phyloP scores from a whole-genome alignment of 345 rosid genomes.

The Lepidium sativum region DNA sequence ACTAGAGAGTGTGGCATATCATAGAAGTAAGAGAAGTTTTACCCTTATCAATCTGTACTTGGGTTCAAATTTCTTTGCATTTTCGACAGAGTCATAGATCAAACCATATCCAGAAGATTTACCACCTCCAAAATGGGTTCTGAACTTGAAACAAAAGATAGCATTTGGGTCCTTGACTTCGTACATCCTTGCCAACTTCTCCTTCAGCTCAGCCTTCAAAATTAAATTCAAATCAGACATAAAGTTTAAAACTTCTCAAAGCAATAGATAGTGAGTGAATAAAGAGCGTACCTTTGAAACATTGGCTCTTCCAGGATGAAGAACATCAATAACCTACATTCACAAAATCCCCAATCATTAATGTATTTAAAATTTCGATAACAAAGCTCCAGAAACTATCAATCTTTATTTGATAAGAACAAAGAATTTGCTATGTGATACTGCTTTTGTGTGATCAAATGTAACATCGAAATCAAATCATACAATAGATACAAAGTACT shows the following conservation, averaged over 20 bases:
- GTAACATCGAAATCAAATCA: neutral
- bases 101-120: constrained; percentile 94
- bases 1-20: neutral
- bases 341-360: neutral
- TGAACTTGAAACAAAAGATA: constrained; percentile 86
- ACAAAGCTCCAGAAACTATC: neutral
- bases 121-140: constrained; percentile 96
- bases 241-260: neutral
- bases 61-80: constrained; percentile 89
- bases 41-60: constrained; percentile 98
- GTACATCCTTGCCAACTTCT: constrained; percentile 69
- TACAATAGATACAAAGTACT: neutral
- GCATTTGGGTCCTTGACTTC: constrained; percentile 83
- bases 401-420: no score
- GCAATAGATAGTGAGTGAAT: neutral
- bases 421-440: neutral
- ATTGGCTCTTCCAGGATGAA: constrained; percentile 91
- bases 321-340: constrained; percentile 79
- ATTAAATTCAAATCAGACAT: neutral
- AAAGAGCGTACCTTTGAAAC: constrained; percentile 67
- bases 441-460: neutral
- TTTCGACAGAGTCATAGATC: constrained; percentile 81
- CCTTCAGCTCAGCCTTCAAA: constrained; percentile 69
- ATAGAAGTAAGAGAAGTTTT: constrained; percentile 2
- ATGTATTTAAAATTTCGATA: neutral